phyloP scores from a whole-genome alignment of 441 rosid species.

The Biscutella laevigata region DNA sequence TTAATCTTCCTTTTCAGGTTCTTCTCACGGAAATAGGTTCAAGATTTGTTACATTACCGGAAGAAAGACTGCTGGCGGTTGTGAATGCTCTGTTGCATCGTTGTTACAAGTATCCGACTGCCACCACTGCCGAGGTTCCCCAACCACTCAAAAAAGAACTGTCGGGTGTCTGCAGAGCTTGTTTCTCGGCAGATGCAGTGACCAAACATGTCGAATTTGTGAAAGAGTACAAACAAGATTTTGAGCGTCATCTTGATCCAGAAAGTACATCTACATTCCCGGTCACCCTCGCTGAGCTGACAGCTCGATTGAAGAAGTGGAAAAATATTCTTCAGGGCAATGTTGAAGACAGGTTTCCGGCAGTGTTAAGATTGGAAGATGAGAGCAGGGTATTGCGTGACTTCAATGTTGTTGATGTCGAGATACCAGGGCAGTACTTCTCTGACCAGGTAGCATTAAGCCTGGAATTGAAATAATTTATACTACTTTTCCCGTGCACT shows the following conservation, averaged over 20 bases:
- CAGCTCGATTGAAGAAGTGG: constrained; percentile 88
- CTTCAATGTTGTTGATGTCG: constrained; percentile 96
- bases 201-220: constrained; percentile 97
- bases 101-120: constrained; percentile 97
- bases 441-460: constrained; percentile 64
- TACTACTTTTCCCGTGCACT: constrained; percentile 25
- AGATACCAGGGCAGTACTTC: constrained; percentile 98
- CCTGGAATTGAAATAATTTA: neutral
- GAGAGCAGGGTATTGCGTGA: constrained; percentile 92
- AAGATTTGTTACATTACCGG: constrained; percentile 92
- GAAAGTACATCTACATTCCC: constrained; percentile 90
- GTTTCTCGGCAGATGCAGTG: constrained; percentile 98
- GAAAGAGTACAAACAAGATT: constrained; percentile 93
- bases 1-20: constrained; percentile 42
- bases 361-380: constrained; percentile 92
- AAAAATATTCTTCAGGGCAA: constrained; percentile 96
- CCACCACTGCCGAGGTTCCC: constrained; percentile 97
- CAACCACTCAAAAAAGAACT: constrained; percentile 98
- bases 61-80: constrained; percentile 96
- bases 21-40: constrained; percentile 97
- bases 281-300: constrained; percentile 77
- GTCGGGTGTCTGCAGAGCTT: constrained; percentile 97
- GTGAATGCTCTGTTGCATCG: constrained; percentile 98
- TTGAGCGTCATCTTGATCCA: constrained; percentile 96
- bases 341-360: constrained; percentile 95